Conservation (phyloP, 768 basidiomycete genomes). For the Leucosporidium yakuticum region DNA sequence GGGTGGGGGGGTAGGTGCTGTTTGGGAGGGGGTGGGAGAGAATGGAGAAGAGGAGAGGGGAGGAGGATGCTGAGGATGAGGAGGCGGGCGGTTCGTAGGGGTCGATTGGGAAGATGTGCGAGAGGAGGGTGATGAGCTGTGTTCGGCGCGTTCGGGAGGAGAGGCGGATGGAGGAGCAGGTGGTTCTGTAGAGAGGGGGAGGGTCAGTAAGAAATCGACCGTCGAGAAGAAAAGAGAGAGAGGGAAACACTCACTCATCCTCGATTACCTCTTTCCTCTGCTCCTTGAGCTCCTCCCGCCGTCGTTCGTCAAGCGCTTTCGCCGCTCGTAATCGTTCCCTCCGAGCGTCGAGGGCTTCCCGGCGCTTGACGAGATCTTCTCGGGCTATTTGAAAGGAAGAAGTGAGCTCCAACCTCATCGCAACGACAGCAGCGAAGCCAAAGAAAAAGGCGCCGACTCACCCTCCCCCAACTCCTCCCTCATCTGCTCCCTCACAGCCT, state of each 20-base stretch:
- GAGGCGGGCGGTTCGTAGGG: conserved; percentile 60
- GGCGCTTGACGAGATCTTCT: conserved; percentile 1
- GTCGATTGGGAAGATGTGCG: conserved; percentile 77
- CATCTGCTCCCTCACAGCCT: conserved; percentile 6
- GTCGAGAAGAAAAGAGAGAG: background rate
- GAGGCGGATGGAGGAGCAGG: conserved; percentile 6
- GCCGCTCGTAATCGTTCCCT: conserved; percentile 16
- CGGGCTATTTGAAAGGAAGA: background rate
- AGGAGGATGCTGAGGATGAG: conserved; percentile 33
- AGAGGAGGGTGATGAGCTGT: conserved; percentile 61
- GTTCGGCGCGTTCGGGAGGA: conserved; percentile 15
- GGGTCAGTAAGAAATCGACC: background rate
- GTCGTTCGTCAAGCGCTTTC: conserved; percentile 4
- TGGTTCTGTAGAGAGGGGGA: background rate
- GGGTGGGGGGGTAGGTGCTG: conserved; percentile 58
- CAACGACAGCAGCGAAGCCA: background rate
- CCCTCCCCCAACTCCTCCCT: conserved; percentile 33
- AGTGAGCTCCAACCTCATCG: background rate
- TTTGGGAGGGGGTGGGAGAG: conserved; percentile 79
- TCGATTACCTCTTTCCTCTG: background rate
- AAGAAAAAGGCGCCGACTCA: background rate
- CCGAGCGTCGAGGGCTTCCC: conserved; percentile 18
- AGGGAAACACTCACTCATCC: background rate
- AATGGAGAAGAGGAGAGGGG: conserved; percentile 86
- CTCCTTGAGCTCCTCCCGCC: background rate